These are phyloP conservation scores for Mucor irregularis DNA, from an alignment of 371 early-diverging fungal species.

Conservation along the genomic window DNA sequence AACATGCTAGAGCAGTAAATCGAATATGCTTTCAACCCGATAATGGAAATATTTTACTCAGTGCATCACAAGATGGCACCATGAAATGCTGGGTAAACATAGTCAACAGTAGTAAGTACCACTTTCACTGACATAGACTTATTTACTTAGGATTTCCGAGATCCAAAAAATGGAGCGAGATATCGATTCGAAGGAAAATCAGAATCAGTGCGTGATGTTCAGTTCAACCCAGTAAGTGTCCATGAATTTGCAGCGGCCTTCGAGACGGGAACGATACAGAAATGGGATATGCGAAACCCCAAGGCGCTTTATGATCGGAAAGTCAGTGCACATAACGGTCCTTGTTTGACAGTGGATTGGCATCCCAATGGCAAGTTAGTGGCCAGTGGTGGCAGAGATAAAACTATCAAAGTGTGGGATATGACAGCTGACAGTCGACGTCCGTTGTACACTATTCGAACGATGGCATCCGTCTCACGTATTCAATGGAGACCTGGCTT, in stretches of 20 bases:
- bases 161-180: slow-evolving; percentile 49
- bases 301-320: slow-evolving; percentile 62
- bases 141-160: slow-evolving; percentile 66
- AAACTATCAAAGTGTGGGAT: slow-evolving; percentile 87
- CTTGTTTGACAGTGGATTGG: slow-evolving; percentile 83
- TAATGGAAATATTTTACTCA: slow-evolving; percentile 67
- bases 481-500: slow-evolving; percentile 81
- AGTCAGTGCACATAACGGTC: slow-evolving; percentile 78
- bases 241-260: slow-evolving; percentile 84
- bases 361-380: slow-evolving; percentile 73
- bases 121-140: no score
- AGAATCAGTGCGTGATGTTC: slow-evolving; percentile 85
- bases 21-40: slow-evolving; percentile 76
- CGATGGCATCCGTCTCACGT: slow-evolving; percentile 72
- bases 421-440: slow-evolving; percentile 68
- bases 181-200: slow-evolving; percentile 76
- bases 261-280: slow-evolving; percentile 88
- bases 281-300: slow-evolving; percentile 82
- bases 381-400: slow-evolving; percentile 86
- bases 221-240: slow-evolving; percentile 67
- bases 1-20: slow-evolving; percentile 82
- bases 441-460: slow-evolving; percentile 67
- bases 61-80: slow-evolving; percentile 82
- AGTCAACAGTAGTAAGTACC: no score
- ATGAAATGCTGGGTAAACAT: slow-evolving; percentile 84